Base-by-base conservation (phyloP, 2,329 filamentous ascomycete species). In the Keithomyces neogunnii region DNA sequence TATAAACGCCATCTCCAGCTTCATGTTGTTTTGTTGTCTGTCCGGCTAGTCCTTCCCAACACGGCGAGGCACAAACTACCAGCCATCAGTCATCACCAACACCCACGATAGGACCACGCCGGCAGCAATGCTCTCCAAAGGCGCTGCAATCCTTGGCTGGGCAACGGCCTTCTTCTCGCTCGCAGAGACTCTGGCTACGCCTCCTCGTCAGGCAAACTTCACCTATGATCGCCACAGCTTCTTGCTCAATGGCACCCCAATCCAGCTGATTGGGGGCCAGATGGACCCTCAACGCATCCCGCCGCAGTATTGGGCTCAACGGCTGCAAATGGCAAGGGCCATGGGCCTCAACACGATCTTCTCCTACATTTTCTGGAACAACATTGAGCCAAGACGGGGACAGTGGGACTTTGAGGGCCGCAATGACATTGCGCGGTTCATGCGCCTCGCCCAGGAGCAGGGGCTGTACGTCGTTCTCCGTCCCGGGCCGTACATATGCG, bases 261-360 rank as follows among this genome's bases (percentile, higher is more conserved):
- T 48, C 29, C 49, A 54, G 36, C 73, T 76, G 45, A 70, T 76
- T 51, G 73, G 73, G 1, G 73, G 73, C 2, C 72, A 76, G 58
- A 76, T 76, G 66, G 73, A 76, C 51, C 73, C 73, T 1, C 75
- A 77, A 54, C 69, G 74, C 10, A 71, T 77, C 38, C 75, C 73
- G 0, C 63, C 62, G 4, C 57, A 66, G 31, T 75, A 75, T 58
- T 77, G 74, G 74, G 59, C 64, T 13, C 69, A 77, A 44, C 67
- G 75, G 8, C 75, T 84, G 59, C 88, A 92, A 69, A 93, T 91
- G 69, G 88, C 86, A 36, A 86, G 84, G 67, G 88, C 88, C 19
- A 92, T 95, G 89, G 88, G 89, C 51, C 71, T 92, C 47, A 77
- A 81, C 54, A 75, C 81, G 52, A 82, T 93, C 61, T 76, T 77